A percentile compares a stretch with the other conserved stretches of the same genome.
These are phyloP conservation scores for Rhododendron molle DNA, from an alignment of 148 eudicot species.

Conservation along the genomic window DNA sequence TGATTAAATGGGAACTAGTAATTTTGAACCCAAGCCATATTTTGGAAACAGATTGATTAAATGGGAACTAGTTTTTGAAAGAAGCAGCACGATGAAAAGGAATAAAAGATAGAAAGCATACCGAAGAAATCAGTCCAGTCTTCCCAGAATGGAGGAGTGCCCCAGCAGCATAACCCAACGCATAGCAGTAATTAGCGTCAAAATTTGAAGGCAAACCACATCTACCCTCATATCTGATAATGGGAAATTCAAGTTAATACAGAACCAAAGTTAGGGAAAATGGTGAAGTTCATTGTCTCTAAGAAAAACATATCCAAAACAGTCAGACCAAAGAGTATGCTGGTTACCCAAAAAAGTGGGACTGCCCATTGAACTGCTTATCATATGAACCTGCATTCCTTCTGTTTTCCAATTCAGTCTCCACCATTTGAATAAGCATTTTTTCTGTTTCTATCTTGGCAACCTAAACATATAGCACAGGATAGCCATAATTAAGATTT, in stretches of 20 bases:
- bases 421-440: constrained; percentile 18
- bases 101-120: background rate
- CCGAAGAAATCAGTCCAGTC: constrained; percentile 16
- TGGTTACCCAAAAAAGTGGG: constrained; percentile 17
- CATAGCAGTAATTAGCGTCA: constrained; percentile 9
- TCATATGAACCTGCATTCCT: background rate
- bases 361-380: constrained; percentile 9
- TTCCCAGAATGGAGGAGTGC: constrained; percentile 16
- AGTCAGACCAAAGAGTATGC: background rate
- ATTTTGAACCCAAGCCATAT: background rate
- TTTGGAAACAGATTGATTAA: background rate
- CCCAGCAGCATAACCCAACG: constrained; percentile 21
- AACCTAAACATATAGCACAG: background rate
- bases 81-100: background rate
- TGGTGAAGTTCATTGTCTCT: background rate
- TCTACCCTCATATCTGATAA: constrained; percentile 6
- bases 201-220: constrained; percentile 16
- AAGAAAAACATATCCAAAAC: background rate
- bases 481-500: background rate
- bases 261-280: background rate
- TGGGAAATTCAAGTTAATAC: background rate
- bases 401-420: constrained; percentile 12
- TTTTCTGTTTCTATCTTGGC: constrained; percentile 17
- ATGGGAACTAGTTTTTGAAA: background rate
- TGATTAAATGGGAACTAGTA: background rate